These are phyloP conservation scores for Glonium stellatum DNA, from an alignment of 495 filamentous ascomycete genomes.

Conservation along the genomic window DNA sequence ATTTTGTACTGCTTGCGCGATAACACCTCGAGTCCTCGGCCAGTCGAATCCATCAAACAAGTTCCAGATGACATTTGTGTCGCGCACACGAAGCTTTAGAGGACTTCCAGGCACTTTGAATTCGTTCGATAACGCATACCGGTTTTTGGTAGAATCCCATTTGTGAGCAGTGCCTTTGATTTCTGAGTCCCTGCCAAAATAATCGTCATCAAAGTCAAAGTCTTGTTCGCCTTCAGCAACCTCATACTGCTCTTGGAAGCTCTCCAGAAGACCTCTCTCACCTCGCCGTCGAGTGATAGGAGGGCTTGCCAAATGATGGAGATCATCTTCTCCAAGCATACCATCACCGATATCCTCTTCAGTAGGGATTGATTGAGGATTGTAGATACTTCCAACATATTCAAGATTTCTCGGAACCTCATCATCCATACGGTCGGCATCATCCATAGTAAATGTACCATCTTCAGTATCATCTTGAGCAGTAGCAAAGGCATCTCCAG, in stretches of 20 bases:
- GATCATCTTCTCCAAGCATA: constrained; percentile 42
- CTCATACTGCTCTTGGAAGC: constrained; percentile 52
- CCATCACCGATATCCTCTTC: constrained; percentile 43
- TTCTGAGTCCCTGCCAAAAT: constrained; percentile 57
- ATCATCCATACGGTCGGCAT: constrained; percentile 40
- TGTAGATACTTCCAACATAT: constrained; percentile 59
- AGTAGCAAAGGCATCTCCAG: constrained; percentile 64
- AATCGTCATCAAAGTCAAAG: constrained; percentile 70
- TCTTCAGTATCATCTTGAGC: constrained; percentile 3
- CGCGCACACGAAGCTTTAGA: constrained; percentile 67
- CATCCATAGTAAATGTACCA: constrained; percentile 22
- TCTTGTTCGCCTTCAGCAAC: constrained; percentile 41
- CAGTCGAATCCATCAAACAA: constrained; percentile 98
- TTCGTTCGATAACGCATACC: constrained; percentile 60
- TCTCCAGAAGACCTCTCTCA: constrained; percentile 56
- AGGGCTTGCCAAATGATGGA: constrained; percentile 34
- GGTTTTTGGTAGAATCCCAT: constrained; percentile 70
- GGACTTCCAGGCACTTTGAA: constrained; percentile 60
- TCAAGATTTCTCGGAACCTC: constrained; percentile 48
- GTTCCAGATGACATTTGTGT: constrained; percentile 95
- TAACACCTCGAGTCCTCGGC: constrained; percentile 76
- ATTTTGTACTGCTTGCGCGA: constrained; percentile 74
- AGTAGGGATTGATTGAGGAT: constrained; percentile 35
- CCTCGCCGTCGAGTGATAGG: constrained; percentile 41
- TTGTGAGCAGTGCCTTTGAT: constrained; percentile 63